phyloP scores from a whole-genome alignment of 2,329 filamentous ascomycete species.

The Colletotrichum phormii region DNA sequence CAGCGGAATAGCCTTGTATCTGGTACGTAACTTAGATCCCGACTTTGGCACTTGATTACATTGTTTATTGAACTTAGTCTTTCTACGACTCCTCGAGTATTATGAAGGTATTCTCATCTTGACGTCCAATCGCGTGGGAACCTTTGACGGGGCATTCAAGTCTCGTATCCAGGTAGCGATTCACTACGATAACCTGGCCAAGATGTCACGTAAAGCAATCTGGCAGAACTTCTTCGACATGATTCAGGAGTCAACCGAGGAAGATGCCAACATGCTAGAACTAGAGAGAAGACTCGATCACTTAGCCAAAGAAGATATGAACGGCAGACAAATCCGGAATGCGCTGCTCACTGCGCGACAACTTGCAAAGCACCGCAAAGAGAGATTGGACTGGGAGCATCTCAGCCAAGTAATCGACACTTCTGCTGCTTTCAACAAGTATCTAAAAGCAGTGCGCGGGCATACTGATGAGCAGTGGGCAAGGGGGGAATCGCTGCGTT shows the following conservation, averaged over 20 bases:
- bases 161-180: constrained; percentile 49
- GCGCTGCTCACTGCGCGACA: constrained; percentile 44
- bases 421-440: constrained; percentile 38
- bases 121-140: constrained; percentile 49
- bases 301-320: constrained; percentile 49
- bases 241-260: constrained; percentile 1
- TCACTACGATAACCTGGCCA: constrained; percentile 44
- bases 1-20: constrained; percentile 56
- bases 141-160: constrained; percentile 51
- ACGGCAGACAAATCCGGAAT: constrained; percentile 57
- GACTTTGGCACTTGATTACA: too few species aligned
- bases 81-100: constrained; percentile 50
- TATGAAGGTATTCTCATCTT: constrained; percentile 50
- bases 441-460: constrained; percentile 35
- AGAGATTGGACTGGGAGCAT: constrained; percentile 38
- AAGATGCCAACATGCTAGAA: neutral
- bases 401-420: constrained; percentile 39
- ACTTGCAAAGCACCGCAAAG: constrained; percentile 37
- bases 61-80: too few species aligned
- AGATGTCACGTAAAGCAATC: constrained; percentile 41
- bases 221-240: constrained; percentile 45
- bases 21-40: constrained; percentile 24
- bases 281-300: constrained; percentile 38
- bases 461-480: constrained; percentile 38
- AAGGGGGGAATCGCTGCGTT: constrained; percentile 4